Evolutionary conservation across 208 protist species (phyloP), one percentile per base, ranked within the genome.

Genomic region (Porcisia hertigi): DNA sequence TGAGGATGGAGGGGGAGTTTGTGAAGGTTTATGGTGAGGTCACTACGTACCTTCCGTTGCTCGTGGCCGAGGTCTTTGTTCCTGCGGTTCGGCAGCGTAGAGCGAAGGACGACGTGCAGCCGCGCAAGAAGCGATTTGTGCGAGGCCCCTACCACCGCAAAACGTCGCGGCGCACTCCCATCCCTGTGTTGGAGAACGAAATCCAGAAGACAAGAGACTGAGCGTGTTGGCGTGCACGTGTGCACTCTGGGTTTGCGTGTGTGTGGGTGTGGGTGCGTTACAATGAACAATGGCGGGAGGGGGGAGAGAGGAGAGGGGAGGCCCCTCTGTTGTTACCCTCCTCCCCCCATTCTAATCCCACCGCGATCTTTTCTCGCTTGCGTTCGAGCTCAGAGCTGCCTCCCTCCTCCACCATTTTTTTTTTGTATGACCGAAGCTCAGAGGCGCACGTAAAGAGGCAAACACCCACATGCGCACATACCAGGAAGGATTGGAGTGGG

Each of bases 1-100:
- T 99, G 71, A 90, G 92, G n/a, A 71, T 98, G 23, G 92, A 98
- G 69, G 97, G 98, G 4, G 86, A 93, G 54, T 88, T 92, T 6
- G 99, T 99, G 54, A 99, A 99, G 88, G 90, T 99, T 9, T 99
- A 98, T 73, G 91, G 88, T 11, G 99, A 99, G 45, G 98, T 99
- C 0, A 98, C 98, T 2, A 63, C 99, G 7, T 85, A 99, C 11
- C 96, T 99, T 69, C 99, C 99, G 39, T 71, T 99, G 12, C 80
- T 99, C 12, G 97, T 99, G 6, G 92, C 98, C 11, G 80, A 98
- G 70, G 97, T 97, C 9, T 98, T 99, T 80, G 86, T 97, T 71
- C 88, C 91, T 6, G 88, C 82, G 64, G 85, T 93, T 16, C 86
- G 94, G 11, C 72, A 65, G 12, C 76, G 80, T 18, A 25, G 41